Evolutionary conservation across 768 basidiomycete genomes (phyloP).

Genomic region (Agaricus blazei): DNA sequence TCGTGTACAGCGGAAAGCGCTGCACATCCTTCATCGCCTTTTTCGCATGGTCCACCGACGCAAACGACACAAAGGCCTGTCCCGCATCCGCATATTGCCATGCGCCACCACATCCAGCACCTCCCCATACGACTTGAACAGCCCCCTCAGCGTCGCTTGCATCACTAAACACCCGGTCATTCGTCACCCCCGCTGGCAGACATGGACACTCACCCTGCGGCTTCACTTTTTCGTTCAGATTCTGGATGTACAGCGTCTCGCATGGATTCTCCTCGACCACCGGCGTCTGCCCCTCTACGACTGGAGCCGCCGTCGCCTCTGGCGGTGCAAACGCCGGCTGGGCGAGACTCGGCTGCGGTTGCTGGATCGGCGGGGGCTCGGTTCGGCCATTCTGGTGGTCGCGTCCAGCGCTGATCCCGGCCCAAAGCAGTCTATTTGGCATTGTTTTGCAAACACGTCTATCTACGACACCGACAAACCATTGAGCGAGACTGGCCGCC

Average conservation of each 20-base stretch:
- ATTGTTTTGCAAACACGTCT: not conserved
- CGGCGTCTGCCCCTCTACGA: not conserved
- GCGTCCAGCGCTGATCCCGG: too few relatives aligned
- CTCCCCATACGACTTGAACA: constrained; percentile 93
- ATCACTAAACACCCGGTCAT: constrained; percentile 48
- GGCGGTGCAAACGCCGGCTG: not conserved
- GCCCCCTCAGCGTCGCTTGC: constrained; percentile 77
- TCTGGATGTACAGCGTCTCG: constrained; percentile 94
- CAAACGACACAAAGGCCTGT: constrained; percentile 96
- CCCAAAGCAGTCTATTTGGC: not conserved
- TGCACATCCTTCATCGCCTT: constrained; percentile 86
- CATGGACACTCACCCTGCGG: constrained; percentile 47
- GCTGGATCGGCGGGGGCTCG: constrained; percentile 4
- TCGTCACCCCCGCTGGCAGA: not conserved
- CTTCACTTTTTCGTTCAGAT: constrained; percentile 93
- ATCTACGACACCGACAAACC: too few relatives aligned
- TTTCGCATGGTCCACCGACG: constrained; percentile 71
- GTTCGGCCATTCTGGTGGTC: constrained; percentile 1
- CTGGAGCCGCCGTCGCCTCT: not conserved
- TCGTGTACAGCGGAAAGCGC: constrained; percentile 92
- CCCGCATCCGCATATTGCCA: constrained; percentile 92
- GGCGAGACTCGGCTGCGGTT: not conserved
- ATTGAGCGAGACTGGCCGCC: too few relatives aligned
- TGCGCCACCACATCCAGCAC: constrained; percentile 96
- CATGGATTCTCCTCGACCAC: constrained; percentile 44